Base-by-base conservation (phyloP, 192 early-diverging fungal species). In the Rhizophagus clarus region DNA sequence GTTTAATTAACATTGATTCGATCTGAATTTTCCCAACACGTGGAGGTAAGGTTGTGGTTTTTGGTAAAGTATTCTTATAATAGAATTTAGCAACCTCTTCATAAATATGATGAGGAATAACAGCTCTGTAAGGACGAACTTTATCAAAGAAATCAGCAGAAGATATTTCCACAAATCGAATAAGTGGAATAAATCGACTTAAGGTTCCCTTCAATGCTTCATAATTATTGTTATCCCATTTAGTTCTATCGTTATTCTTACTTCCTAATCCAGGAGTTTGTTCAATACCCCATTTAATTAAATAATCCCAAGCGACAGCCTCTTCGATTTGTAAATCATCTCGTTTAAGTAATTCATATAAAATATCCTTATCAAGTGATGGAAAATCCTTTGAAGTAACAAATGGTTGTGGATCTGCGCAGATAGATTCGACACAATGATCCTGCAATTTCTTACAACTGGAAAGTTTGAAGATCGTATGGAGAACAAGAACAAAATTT, bases 361-460 rank as follows among this genome's bases (percentile, higher is more conserved):
- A n/a, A n/a, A n/a, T n/a, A n/a, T n/a, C n/a, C n/a, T n/a, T n/a
- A n/a, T n/a, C n/a, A n/a, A n/a, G n/a, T n/a, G n/a, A n/a, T n/a
- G n/a, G 34, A 37, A 75, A 75, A 34, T 75, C 34, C 14, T 32
- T 47, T 6, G 74, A 75, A 12, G 17, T 22, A 75, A 75, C 32
- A 29, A 75, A 60, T 61, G 42, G 42, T n/a, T 62, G 49, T 29
- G 51, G 51, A 28, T 75, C 56, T 75, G 56, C 28, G 28, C 74
- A 75, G 20, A 75, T 56, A 29, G 29, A 61, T 32, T 75, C 56
- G 32, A 75, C 20, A 72, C 71, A 72, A 61, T 61, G 61, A 17
- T 56, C 47, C 32, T 37, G 9, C n/a, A n/a, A n/a, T n/a, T n/a
- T n/a, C n/a, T n/a, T n/a, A n/a, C n/a, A n/a, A n/a, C n/a, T n/a